A percentile compares a stretch with the other conserved stretches of the same genome.
These are phyloP conservation scores for Chaetomiaceae sp. DNA, from an alignment of 2,329 filamentous ascomycete genomes.

Conservation along the genomic window DNA sequence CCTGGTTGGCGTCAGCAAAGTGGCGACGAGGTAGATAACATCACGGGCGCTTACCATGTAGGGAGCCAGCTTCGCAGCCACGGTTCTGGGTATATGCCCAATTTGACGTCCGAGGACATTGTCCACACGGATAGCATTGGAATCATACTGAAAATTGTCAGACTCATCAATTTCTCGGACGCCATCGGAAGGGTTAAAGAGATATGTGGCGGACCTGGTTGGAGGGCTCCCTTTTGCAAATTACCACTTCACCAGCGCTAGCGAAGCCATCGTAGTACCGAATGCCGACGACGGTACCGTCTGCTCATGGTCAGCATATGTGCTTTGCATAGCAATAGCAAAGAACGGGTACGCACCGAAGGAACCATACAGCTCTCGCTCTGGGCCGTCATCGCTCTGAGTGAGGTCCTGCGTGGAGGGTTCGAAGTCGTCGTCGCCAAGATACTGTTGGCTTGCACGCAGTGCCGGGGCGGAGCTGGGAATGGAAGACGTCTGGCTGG, in stretches of 20 bases:
- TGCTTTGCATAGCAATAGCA: no score
- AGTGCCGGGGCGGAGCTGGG: background rate
- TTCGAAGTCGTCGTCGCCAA: conserved; percentile 29
- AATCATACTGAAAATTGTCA: conserved; percentile 61
- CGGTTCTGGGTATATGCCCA: conserved; percentile 65
- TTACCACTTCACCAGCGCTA: conserved; percentile 57
- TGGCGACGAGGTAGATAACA: conserved; percentile 13
- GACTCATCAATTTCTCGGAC: no score
- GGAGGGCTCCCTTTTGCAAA: conserved; percentile 58
- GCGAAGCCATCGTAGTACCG: conserved; percentile 61
- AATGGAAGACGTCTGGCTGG: conserved; percentile 3
- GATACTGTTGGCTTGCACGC: background rate
- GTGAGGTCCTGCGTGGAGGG: conserved; percentile 40
- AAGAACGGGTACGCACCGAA: conserved; percentile 33
- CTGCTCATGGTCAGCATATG: conserved; percentile 25
- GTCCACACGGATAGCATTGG: conserved; percentile 71
- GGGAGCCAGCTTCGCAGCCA: conserved; percentile 67
- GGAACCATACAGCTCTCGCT: conserved; percentile 44
- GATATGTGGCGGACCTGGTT: conserved; percentile 45
- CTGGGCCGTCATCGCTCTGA: conserved; percentile 39
- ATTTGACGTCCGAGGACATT: conserved; percentile 74
- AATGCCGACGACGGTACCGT: conserved; percentile 47
- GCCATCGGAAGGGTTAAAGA: conserved; percentile 25
- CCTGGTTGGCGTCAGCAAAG: conserved; percentile 38
- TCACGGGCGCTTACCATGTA: conserved; percentile 53